Percentiles rank a stretch among this genome's conserved stretches.
phyloP scores from a whole-genome alignment of 257 asterid genomes.

The Primulina huaijiensis region DNA sequence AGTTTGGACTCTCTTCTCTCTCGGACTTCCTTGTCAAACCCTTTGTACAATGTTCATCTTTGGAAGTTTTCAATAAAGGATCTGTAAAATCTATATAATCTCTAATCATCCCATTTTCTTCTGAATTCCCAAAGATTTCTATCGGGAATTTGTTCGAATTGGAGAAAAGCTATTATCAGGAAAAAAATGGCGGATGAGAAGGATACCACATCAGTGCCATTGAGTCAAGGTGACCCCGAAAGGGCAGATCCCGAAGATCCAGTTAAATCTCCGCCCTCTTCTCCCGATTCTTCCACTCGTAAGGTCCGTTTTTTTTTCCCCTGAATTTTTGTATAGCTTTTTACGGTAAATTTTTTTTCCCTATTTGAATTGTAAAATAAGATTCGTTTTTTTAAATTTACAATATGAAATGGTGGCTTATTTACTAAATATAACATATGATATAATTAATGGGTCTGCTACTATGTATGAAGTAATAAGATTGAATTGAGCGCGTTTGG shows the following conservation, averaged over 20 bases:
- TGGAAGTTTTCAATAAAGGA: no score
- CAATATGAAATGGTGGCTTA: constrained; percentile 12
- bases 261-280: constrained; percentile 58
- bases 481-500: background rate
- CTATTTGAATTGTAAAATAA: background rate
- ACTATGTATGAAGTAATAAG: background rate
- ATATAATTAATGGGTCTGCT: background rate
- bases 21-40: no score
- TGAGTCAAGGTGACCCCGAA: constrained; percentile 61
- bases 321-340: background rate
- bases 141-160: background rate
- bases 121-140: no score
- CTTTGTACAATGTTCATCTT: no score
- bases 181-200: constrained; percentile 73
- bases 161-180: constrained; percentile 23
- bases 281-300: constrained; percentile 80
- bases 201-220: constrained; percentile 81
- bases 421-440: background rate
- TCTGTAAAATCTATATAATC: no score
- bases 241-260: constrained; percentile 80
- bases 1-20: no score
- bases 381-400: background rate
- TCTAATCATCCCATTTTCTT: no score
- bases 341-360: background rate
- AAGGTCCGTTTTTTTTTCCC: constrained; percentile 39